Evolutionary conservation across 257 asterid species (phyloP), one percentile per base, ranked within the genome.

Genomic region (Avicennia marina): DNA sequence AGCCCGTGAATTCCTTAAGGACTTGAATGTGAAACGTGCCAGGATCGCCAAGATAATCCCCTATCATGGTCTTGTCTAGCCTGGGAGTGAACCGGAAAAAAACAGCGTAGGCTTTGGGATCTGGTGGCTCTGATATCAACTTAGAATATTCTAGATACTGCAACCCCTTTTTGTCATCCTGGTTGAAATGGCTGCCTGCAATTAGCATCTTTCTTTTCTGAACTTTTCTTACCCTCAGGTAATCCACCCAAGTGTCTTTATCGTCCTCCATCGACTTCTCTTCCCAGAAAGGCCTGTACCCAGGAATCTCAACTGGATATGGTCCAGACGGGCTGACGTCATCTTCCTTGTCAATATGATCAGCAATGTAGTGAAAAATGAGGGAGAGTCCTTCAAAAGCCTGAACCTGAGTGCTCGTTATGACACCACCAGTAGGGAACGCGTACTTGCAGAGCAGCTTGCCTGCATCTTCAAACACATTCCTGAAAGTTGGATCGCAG

Each of bases 41-140:
- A 0, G 98, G 95, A 69, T 86, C 97, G 2, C 97, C 98, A 0
- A 93, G 90, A 33, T 53, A 86, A 22, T 93, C 95, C 12, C 98
- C 98, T 12, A 93, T 75, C 73, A 66, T 71, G 0, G 73, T 68
- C 75, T 85, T 93, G 82, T 93, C 84, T 2, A 93, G 72, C 26
- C 68, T 66, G 0, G 95, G 97, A 0, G 95, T 81, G 66, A 65
- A 84, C 12, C 95, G 73, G 13, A 88, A 86, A 39, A 85, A 93
- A 29, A 67, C 21, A 2, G 97, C 98, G 5, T 72, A 84, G 1
- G 90, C 86, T 77, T 88, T 88, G 0, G 97, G 85, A 46, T 83
- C 80, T 0, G 95, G 94, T 48, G 95, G 89, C 2, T 83, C 90
- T 0, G 90, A 69, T 33, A 78, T 66, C 69, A 93, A 64, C 47